Conservation (phyloP, 2,329 filamentous ascomycete genomes). For the Teratosphaeria pseudoeucalypti region DNA sequence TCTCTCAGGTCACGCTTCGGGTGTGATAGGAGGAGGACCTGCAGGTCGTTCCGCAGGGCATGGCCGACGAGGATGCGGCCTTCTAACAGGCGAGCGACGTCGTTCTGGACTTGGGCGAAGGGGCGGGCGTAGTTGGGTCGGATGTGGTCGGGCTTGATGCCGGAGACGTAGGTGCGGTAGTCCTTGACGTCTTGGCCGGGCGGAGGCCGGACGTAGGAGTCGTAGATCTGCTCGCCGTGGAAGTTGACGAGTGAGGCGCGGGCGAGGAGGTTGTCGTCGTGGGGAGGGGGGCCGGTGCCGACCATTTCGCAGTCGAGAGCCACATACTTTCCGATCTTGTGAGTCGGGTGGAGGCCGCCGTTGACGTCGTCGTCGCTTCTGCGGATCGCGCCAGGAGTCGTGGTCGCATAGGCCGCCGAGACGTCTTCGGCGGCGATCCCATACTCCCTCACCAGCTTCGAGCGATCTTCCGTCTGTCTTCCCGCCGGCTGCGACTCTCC, state of each 20-base stretch:
- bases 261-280: conserved; percentile 65
- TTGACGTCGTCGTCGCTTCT: conserved; percentile 43
- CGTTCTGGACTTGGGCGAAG: conserved; percentile 67
- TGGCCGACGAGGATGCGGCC: conserved; percentile 73
- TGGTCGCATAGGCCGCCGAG: conserved; percentile 51
- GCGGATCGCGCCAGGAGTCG: conserved; percentile 49
- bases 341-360: conserved; percentile 36
- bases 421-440: conserved; percentile 49
- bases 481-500: conserved; percentile 19
- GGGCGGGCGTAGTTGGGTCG: conserved; percentile 33
- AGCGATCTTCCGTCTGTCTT: conserved; percentile 24
- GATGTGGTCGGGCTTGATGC: conserved; percentile 67
- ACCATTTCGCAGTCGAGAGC: conserved; percentile 98
- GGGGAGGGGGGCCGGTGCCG: conserved; percentile 57
- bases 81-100: conserved; percentile 58
- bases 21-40: conserved; percentile 67
- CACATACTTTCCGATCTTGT: conserved; percentile 78
- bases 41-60: conserved; percentile 67
- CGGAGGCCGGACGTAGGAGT: conserved; percentile 71
- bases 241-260: conserved; percentile 88
- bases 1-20: conserved; percentile 71
- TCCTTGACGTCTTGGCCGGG: conserved; percentile 63
- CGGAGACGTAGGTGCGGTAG: conserved; percentile 80
- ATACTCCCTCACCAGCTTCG: conserved; percentile 31
- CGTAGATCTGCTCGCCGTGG: conserved; percentile 84